Evolutionary conservation across 2,329 filamentous ascomycete genomes (phyloP), one percentile per base, ranked within the genome.

Genomic region (Fusarium siculi): DNA sequence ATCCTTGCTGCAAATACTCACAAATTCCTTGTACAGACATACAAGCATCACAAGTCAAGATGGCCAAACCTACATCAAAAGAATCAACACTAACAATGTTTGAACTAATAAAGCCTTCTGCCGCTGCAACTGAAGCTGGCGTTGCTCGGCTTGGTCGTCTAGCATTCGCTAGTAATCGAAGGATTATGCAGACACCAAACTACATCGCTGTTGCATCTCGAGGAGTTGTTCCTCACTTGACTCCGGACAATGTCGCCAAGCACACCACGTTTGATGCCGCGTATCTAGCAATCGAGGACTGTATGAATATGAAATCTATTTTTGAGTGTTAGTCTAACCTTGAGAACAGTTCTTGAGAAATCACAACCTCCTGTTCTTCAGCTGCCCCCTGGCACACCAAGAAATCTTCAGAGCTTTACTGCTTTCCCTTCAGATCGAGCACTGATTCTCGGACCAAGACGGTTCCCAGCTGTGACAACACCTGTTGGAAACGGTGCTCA

Each of bases 231-330:
- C 95, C 96, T 57, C 96, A 99, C 83, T 84, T 99, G 73, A 93
- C 95, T 7, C 95, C 95, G 43, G 96, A 99, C 84, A 93, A 93
- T 69, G 86, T 96, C 73, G 81, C 83, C 44, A 91, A 90, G 62
- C 86, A 92, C 77, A 91, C 91, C 2, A 80, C 87, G 9, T 86
- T 97, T 66, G 85, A 85, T 34, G 93, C 93, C 32, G 87, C 93
- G 7, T 97, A 97, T 80, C 85, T 96, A 78, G 93, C 93, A 2
- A 84, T 98, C 34, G 96, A 99, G 86, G 96, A 99, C 82, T 98
- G 96, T 98, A 87, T 82, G 93, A 82, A 14, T 23, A 36, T 6
- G 9, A 6, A 23, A 43, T 15, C 12, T 15, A 12, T 25, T 12
- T 11, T 25, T 18, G 23, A 30, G 19, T 25, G 32, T 12, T 23